These are phyloP conservation scores for Coemansia linderi DNA, from an alignment of 371 early-diverging fungal species.

Conservation along the genomic window DNA sequence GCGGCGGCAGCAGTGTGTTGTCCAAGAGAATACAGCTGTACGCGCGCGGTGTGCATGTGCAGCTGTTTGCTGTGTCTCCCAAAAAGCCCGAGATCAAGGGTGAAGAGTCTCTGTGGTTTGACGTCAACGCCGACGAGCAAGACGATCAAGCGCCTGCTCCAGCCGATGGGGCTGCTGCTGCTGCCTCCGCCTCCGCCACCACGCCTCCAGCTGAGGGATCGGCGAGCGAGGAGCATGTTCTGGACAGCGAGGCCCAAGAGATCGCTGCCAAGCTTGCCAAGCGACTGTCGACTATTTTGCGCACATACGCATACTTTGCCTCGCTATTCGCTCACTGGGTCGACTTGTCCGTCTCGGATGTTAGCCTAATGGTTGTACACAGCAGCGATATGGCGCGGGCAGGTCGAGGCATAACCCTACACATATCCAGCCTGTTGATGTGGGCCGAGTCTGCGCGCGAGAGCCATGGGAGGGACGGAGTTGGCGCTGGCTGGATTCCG, in stretches of 20 bases:
- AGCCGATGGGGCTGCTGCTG: background rate
- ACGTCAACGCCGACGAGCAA: slow-evolving; percentile 2
- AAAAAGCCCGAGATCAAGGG: background rate
- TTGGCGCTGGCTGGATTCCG: slow-evolving; percentile 12
- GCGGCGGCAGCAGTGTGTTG: slow-evolving; percentile 4
- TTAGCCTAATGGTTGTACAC: slow-evolving; percentile 35
- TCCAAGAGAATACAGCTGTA: slow-evolving; percentile 50
- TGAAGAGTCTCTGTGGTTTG: slow-evolving; percentile 31
- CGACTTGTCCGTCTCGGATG: slow-evolving; percentile 42
- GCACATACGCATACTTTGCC: slow-evolving; percentile 49
- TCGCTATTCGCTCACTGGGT: slow-evolving; percentile 52
- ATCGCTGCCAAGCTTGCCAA: slow-evolving; percentile 39
- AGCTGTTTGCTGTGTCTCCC: slow-evolving; percentile 19
- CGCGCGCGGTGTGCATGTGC: slow-evolving; percentile 47
- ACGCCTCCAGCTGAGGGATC: background rate
- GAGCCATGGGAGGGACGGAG: slow-evolving; percentile 6
- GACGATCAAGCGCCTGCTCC: background rate
- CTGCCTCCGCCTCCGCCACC: background rate
- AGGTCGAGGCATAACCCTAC: slow-evolving; percentile 46
- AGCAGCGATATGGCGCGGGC: slow-evolving; percentile 48
- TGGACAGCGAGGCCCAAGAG: slow-evolving; percentile 34
- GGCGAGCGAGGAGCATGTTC: slow-evolving; percentile 8
- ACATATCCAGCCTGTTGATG: slow-evolving; percentile 33
- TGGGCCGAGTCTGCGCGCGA: slow-evolving; percentile 51
- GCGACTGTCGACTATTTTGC: slow-evolving; percentile 35